Evolutionary conservation across 2,329 filamentous ascomycete species (phyloP), one percentile per base, ranked within the genome.

Genomic region (Sarocladium oryzae): DNA sequence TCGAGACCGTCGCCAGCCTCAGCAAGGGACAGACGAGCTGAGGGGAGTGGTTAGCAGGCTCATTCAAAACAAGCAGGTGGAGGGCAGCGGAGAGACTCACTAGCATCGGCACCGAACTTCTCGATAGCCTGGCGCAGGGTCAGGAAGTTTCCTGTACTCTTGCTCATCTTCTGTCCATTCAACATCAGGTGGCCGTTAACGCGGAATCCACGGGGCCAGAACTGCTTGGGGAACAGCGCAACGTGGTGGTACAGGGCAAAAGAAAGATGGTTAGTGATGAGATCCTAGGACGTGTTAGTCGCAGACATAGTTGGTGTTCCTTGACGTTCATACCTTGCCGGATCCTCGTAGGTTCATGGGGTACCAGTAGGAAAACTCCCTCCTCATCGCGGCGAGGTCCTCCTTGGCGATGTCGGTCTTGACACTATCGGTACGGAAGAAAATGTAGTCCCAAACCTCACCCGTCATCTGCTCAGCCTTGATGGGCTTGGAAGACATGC

Each of bases 81-180:
- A 56, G n/a, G 1, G 11, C 9, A 1, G 16, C 11, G 45, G 9
- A n/a, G 9, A 18, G 4, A 52, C 37, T 46, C 37, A 38, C 38
- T 50, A 10, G 93, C 93, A 66, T 97, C 93, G 8, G 93, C 92
- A 62, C 93, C 93, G 61, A 93, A 99, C 69, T 99, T 99, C 60
- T 84, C 79, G 13, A 92, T 86, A 26, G 91, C 80, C 56, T 96
- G 88, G 51, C 84, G 80, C 50, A 97, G 76, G 10, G 93, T 97
- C 67, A 99, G 78, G 76, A 99, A 99, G 73, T 97, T 99, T 56
- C 93, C 93, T 0, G 91, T 96, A 51, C 86, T 92, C 76, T 99
- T 99, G 67, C 84, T 87, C 93, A 99, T 99, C 80, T 99, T 99
- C 66, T 96, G 89, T 48, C 92, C 92, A 66, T 99, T 99, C 57